Evolutionary conservation across 805 yeast genomes (phyloP), one percentile per base, ranked within the genome.

Genomic region (Brettanomyces custersianus): DNA sequence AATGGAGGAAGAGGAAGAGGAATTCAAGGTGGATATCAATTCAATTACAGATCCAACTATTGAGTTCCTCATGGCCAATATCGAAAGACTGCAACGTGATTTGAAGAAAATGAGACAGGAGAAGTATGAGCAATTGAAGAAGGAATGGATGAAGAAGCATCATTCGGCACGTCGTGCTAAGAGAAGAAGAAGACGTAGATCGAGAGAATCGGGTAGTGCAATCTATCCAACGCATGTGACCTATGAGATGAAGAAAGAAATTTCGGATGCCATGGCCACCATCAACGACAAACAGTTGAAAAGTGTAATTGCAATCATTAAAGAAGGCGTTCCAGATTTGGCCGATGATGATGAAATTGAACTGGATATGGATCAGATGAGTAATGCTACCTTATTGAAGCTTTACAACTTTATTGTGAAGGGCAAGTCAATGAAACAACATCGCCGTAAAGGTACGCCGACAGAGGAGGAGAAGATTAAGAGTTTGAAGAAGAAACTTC

Each of bases 211-310:
- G 29, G 37, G 25, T 18, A 18, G 20, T 4, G 32, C 42, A 4
- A 38, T 52, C 18, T 56, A 57, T 33, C 62, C 63, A 37, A 52
- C 59, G 11, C 59, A 56, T 36, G 86, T 90, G 36, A 84, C 96
- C 0, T 92, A 85, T 55, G 97, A 88, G 52, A 90, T 90, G 97
- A 92, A 92, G 71, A 84, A 85, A 55, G 92, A 86, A 56, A 78
- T 92, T 40, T 76, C 87, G 38, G 96, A 87, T 52, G 78, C 78
- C 46, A 88, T 92, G 55, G 77, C 80, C 35, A 77, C 76, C 40
- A 55, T 71, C 34, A 73, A 86, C 30, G 94, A 87, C 45, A 76
- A 80, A 58, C 85, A 84, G 62, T 65, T 90, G 48, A 83, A 80
- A 47, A 80, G 82, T 40, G 94, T 87, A 23, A 71, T 90, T 42